Conservation (phyloP, 2,329 filamentous ascomycete species). For the Phoma sp. region DNA sequence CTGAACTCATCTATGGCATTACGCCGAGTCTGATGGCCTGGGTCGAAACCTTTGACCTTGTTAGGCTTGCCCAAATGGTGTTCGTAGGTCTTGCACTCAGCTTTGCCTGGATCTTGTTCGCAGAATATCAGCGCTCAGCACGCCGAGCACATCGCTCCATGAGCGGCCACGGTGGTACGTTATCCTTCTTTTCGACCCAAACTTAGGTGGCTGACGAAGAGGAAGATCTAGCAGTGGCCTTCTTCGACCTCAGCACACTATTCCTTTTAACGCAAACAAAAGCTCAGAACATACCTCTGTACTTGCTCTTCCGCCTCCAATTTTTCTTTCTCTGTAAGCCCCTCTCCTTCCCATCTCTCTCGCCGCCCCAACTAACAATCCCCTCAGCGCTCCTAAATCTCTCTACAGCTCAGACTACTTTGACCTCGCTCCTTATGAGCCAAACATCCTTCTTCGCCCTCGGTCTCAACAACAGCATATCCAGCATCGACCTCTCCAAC, state of each 20-base stretch:
- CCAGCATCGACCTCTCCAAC: conserved; percentile 90
- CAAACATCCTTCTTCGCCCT: conserved; percentile 87
- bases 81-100: conserved; percentile 48
- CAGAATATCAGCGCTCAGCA: conserved; percentile 35
- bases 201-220: conserved; percentile 13
- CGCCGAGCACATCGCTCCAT: conserved; percentile 18
- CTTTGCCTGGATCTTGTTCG: conserved; percentile 36
- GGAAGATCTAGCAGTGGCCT: conserved; percentile 57
- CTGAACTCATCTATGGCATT: conserved; percentile 67
- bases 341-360: conserved; percentile 46
- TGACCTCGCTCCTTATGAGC: conserved; percentile 77
- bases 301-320: conserved; percentile 74
- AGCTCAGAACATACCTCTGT: conserved; percentile 82
- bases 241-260: conserved; percentile 70
- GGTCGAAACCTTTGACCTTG: conserved; percentile 49
- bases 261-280: conserved; percentile 88
- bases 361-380: conserved; percentile 22
- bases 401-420: conserved; percentile 63
- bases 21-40: conserved; percentile 53
- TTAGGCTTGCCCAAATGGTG: conserved; percentile 42
- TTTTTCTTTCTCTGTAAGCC: conserved; percentile 58
- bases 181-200: too few relatives aligned
- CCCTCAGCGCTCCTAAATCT: conserved; percentile 52
- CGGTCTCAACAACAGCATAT: conserved; percentile 92
- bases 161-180: conserved; percentile 38